Evolutionary conservation across 2,329 filamentous ascomycete species (phyloP).

Genomic region (Pseudogymnoascus sp.): DNA sequence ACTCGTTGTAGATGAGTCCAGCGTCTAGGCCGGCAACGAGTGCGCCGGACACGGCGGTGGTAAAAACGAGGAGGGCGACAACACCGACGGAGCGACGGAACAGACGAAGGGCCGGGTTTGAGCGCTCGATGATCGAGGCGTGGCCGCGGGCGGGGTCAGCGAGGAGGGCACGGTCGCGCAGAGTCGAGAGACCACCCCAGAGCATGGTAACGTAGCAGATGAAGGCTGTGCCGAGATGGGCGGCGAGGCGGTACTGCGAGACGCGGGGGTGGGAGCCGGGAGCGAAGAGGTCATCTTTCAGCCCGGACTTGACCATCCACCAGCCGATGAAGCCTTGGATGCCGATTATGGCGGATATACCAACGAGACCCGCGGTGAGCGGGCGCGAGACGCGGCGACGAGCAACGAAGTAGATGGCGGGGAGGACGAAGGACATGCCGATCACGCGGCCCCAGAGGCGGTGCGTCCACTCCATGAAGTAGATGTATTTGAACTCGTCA

Average conservation of each 20-base stretch:
- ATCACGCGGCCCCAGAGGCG: conserved; percentile 90
- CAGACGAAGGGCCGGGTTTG: conserved; percentile 56
- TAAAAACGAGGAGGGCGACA: conserved; percentile 70
- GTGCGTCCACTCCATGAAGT: conserved; percentile 99
- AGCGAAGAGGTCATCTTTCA: conserved; percentile 92
- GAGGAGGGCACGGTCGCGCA: conserved; percentile 68
- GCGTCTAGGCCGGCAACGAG: conserved; percentile 93
- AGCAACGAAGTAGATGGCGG: conserved; percentile 80
- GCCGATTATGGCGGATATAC: conserved; percentile 82
- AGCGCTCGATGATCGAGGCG: conserved; percentile 52
- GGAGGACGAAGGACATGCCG: conserved; percentile 80
- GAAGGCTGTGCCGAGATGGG: conserved; percentile 86
- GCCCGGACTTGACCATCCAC: conserved; percentile 98
- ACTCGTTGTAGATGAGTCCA: conserved; percentile 97
- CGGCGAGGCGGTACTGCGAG: conserved; percentile 84
- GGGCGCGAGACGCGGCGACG: conserved; percentile 66
- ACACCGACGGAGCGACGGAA: conserved; percentile 67
- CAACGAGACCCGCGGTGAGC: conserved; percentile 69
- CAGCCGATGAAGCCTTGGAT: conserved; percentile 94
- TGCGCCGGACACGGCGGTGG: conserved; percentile 86
- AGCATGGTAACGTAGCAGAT: conserved; percentile 93
- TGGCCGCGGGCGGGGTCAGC: conserved; percentile 55
- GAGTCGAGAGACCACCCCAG: conserved; percentile 73
- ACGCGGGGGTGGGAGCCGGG: conserved; percentile 86
- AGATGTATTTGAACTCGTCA: conserved; percentile 94